Evolutionary conservation across 2,329 filamentous ascomycete species (phyloP), one percentile per base, ranked within the genome.

Genomic region (Truncatella angustata): DNA sequence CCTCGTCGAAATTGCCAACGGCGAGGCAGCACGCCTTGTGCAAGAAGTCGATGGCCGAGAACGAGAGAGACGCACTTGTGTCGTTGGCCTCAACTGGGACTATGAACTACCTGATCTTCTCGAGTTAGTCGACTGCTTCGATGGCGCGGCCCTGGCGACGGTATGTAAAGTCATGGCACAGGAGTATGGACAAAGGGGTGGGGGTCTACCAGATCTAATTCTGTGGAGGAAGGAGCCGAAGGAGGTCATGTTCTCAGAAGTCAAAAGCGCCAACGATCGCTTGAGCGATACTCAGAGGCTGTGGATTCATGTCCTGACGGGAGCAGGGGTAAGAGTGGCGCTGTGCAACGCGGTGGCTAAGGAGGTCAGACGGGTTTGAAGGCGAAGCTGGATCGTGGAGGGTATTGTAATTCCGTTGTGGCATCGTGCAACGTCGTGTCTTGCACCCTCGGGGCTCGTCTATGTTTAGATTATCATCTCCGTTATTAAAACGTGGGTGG

Each of bases 131-230:
- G 65, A 72, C 21, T 93, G 89, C 71, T 96, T 96, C 64, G 78
- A 85, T 26, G 87, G 89, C n/a, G 82, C 85, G 55, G 91, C 90
- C 1, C 75, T 99, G 54, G 90, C 89, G 5, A 85, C 85, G 0
- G 79, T 97, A 26, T 97, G 94, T 73, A 94, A 93, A 70, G 91
- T 97, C 36, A 85, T 97, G 80, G 92, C 91, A 36, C 92, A 99
- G 71, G 94, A 99, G 68, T 99, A 99, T 70, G 83, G 85, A 57
- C 86, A 90, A 61, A 77, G 94, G 46, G 90, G 90, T 4, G 88
- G 91, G 14, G 94, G 94, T 0, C 86, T 99, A 55, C 94, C 94
- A 3, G 94, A 99, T 75, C 73, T 99, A 56, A 88, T 99, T 57
- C 78, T 99, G 2, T 99, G 94, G 94, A 82, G 84, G 61, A 62